A percentile compares a stretch with the other conserved stretches of the same genome.
These are phyloP conservation scores for Aspergillus affinis DNA, from an alignment of 495 filamentous ascomycete genomes.

Conservation along the genomic window DNA sequence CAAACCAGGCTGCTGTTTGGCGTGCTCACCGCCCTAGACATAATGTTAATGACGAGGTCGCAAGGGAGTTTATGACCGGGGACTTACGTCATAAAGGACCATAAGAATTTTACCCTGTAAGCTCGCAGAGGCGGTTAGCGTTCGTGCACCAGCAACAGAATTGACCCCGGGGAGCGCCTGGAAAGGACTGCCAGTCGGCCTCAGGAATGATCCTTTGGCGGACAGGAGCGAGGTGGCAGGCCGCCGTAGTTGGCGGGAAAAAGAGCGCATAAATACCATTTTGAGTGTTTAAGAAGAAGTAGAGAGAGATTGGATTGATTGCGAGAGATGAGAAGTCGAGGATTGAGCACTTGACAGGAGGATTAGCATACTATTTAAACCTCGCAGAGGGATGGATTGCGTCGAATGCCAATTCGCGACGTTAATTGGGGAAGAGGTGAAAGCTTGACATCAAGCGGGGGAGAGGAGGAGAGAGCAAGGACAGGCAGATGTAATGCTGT, in stretches of 20 bases:
- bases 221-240: conserved; percentile 57
- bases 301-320: conserved; percentile 1
- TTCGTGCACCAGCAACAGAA: conserved; percentile 40
- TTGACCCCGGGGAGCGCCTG: conserved; percentile 35
- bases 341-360: conserved; percentile 5
- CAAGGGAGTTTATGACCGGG: background rate
- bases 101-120: conserved; percentile 73
- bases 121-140: conserved; percentile 56
- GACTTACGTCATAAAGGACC: conserved; percentile 73
- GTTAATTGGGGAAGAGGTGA: conserved; percentile 3
- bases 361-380: conserved; percentile 24
- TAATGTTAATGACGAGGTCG: background rate
- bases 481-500: background rate
- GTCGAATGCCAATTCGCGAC: conserved; percentile 6
- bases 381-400: conserved; percentile 5
- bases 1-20: conserved; percentile 74
- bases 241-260: conserved; percentile 55
- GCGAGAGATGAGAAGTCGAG: background rate
- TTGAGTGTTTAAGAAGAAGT: conserved; percentile 33
- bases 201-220: conserved; percentile 31
- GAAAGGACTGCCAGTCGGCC: conserved; percentile 23
- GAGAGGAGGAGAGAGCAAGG: background rate
- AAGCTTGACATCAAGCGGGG: background rate
- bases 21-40: conserved; percentile 63
- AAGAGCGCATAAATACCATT: conserved; percentile 71